Evolutionary conservation across 2,329 filamentous ascomycete species (phyloP), one percentile per base, ranked within the genome.

Genomic region (Cladobotryum protrusum): DNA sequence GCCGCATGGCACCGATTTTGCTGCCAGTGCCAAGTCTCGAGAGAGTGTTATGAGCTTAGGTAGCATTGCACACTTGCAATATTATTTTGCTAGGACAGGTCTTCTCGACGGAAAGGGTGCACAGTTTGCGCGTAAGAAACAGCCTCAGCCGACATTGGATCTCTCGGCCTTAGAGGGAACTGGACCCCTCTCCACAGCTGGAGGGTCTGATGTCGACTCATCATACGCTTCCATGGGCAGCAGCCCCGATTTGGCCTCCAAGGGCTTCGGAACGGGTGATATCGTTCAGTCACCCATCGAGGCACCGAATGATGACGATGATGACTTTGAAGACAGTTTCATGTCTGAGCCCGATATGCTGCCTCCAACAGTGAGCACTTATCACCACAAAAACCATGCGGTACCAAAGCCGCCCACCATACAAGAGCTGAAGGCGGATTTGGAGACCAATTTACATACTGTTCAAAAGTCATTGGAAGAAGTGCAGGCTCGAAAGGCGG

Each of bases 31-130:
- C 43, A 84, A 83, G 63, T 89, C 89, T 45, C 80, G 93, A 55
- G 92, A 99, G 67, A 96, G 91, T 64, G 93, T 99, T 57, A 86
- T 97, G 81, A 96, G 89, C 63, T 72, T 99, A 54, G 93, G 93
- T 48, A 96, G 91, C 68, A 99, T 99, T 61, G 89, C 91, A 49
- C 93, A 99, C 72, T 75, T 99, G 63, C 93, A 99, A 69, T 96
- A 97, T 71, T 99, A 97, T 71, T 99, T 99, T 72, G 92, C 93
- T 34, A 79, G 93, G 52, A 99, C 93, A 1, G 93, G 93, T 5
- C 72, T 99, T 56, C 72, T 99, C 45, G 93, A 99, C 63, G 90
- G 92, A 50, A 96, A 96, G 66, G 92, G 91, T 34, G 93, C 83
- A 48, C 87, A 95, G 66, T 72, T 95, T 52, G 85, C 87, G 18